Percentiles rank a stretch among this genome's conserved stretches.
Conservation (phyloP, 2,329 filamentous ascomycete species). For the Coniochaeta sp. region DNA sequence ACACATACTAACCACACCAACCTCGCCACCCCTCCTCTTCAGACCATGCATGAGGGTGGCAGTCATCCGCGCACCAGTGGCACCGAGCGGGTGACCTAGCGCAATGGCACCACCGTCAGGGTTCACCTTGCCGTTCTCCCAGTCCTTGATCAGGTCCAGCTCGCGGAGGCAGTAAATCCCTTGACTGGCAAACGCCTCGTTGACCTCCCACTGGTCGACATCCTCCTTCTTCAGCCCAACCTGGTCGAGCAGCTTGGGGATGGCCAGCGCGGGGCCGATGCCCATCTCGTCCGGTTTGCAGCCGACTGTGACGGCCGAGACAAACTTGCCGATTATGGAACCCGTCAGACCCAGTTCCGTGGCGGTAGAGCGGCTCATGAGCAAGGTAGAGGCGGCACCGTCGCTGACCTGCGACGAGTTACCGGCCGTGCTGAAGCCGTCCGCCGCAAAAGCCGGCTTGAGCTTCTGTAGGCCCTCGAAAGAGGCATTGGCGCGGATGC, state of each 20-base stretch:
- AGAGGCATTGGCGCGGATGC: conserved; percentile 62
- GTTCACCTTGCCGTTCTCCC: conserved; percentile 67
- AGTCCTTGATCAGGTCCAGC: conserved; percentile 52
- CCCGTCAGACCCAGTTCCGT: conserved; percentile 59
- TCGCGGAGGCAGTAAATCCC: conserved; percentile 63
- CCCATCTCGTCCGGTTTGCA: conserved; percentile 92
- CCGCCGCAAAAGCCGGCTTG: conserved; percentile 75
- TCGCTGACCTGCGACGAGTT: conserved; percentile 84
- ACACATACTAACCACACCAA: conserved; percentile 90
- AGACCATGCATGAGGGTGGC: conserved; percentile 60
- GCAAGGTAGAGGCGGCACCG: conserved; percentile 73
- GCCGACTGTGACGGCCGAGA: conserved; percentile 66
- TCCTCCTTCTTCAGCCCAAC: conserved; percentile 61
- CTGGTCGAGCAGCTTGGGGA: conserved; percentile 69
- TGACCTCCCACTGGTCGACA: conserved; percentile 85
- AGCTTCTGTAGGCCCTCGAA: conserved; percentile 67
- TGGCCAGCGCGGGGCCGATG: conserved; percentile 76
- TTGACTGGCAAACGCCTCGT: conserved; percentile 70
- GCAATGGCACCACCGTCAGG: conserved; percentile 91
- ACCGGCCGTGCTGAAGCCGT: conserved; percentile 75
- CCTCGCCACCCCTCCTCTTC: conserved; percentile 62
- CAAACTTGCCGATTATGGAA: conserved; percentile 75
- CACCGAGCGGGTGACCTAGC: conserved; percentile 85
- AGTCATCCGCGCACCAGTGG: conserved; percentile 76
- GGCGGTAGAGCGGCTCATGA: conserved; percentile 80